Conservation (phyloP, 306 rosid genomes). For the Trifolium subterraneum region DNA sequence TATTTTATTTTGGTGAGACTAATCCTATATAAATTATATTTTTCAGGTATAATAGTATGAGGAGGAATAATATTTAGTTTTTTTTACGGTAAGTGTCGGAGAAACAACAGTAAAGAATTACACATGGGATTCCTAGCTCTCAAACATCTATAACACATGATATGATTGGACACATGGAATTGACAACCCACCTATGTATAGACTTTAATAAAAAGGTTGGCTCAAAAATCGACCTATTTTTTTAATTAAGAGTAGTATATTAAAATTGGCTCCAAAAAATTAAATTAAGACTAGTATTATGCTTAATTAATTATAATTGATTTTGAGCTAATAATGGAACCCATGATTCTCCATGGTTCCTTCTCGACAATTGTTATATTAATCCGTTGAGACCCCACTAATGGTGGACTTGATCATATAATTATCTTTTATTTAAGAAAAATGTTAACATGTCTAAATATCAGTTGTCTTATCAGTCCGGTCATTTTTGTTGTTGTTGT, state of each 20-base stretch:
- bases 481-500: too few relatives aligned
- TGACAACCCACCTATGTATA: conserved; percentile 91
- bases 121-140: too few relatives aligned
- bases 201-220: conserved; percentile 47
- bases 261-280: too few relatives aligned
- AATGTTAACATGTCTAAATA: too few relatives aligned
- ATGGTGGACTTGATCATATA: conserved; percentile 48
- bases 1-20: too few relatives aligned
- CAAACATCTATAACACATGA: too few relatives aligned
- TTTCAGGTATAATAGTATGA: too few relatives aligned
- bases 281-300: background rate
- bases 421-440: background rate
- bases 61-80: too few relatives aligned
- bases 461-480: too few relatives aligned
- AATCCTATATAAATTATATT: too few relatives aligned
- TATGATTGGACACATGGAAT: conserved; percentile 70
- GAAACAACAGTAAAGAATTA: too few relatives aligned
- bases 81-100: too few relatives aligned
- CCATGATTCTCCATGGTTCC: conserved; percentile 65
- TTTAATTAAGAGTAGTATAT: background rate
- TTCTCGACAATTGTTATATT: background rate
- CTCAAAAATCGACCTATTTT: conserved; percentile 39
- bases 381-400: conserved; percentile 58
- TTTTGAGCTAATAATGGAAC: conserved; percentile 47
- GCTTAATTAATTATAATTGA: background rate